These are phyloP conservation scores for Vaccinium macrocarpon DNA, from an alignment of 148 eudicot species.

Conservation along the genomic window DNA sequence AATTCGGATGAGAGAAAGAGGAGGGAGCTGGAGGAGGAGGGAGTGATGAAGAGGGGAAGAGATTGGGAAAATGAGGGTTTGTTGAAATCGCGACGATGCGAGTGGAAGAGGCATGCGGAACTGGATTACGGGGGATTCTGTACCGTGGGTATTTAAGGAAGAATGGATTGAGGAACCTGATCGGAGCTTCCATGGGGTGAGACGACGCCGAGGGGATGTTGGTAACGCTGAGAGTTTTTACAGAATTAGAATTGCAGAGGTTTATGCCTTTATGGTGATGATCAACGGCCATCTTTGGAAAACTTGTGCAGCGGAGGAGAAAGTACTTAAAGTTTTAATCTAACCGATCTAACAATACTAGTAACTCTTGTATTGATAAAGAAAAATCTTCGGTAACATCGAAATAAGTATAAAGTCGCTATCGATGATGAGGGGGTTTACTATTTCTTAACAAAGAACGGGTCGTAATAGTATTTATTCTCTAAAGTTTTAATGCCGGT, in stretches of 20 bases:
- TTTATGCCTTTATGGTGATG: too few species aligned
- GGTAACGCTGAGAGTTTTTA: neutral
- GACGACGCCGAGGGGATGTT: too few species aligned
- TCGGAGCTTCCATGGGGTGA: constrained; percentile 22
- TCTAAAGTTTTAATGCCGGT: neutral
- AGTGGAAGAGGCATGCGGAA: neutral
- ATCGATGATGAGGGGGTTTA: neutral
- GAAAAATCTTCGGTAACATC: neutral
- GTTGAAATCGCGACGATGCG: neutral
- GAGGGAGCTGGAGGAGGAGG: neutral
- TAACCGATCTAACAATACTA: too few species aligned
- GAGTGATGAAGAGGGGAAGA: neutral
- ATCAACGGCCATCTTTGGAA: neutral
- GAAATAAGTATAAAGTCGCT: neutral
- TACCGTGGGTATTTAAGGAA: neutral
- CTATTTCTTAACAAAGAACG: neutral
- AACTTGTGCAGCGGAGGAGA: too few species aligned
- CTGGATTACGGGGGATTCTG: neutral
- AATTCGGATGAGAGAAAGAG: neutral
- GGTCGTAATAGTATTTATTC: neutral
- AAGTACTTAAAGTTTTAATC: neutral
- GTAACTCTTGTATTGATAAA: too few species aligned
- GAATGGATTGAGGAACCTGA: constrained; percentile 16
- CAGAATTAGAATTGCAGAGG: neutral
- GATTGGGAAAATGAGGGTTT: neutral